Evolutionary conservation across 345 rosid genomes (phyloP), one percentile per base, ranked within the genome.

Genomic region (Mangifera indica): DNA sequence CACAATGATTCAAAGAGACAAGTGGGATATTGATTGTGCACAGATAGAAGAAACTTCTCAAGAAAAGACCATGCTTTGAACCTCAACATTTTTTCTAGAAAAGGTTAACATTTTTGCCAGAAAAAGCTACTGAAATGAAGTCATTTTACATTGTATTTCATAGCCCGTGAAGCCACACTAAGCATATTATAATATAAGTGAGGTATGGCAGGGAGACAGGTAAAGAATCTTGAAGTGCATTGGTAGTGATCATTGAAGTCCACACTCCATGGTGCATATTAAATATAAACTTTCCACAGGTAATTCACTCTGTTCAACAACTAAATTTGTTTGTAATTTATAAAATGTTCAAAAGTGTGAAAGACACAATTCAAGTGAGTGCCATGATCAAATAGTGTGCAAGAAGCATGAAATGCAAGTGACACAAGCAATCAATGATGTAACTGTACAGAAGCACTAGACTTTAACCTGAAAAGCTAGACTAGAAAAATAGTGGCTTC

Each of bases 41-140:
- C 3, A 4, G 63, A 45, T 45, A 70, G 44, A n/a, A 45, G 34
- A 69, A 32, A 42, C 54, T 57, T 69, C 32, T 69, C 21, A 29
- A 4, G 72, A 15, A 45, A 7, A 46, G 37, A 45, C 51, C 17
- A 46, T 14, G 8, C 14, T 46, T 46, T 49, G 15, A 13, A 46
- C 12, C 55, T 55, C 40, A 48, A 24, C 22, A 46, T 46, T 40
- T 29, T 29, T 48, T 65, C 69, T 48, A 48, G 53, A 14, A 49
- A 49, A 49, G 52, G 53, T 49, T 49, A 49, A 49, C 14, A 49
- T 4, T 4, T 13, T 4, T 13, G 53, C 18, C 2, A 13, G 53
- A 14, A 49, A 20, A 46, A 17, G 29, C 6, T 24, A 13, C 9
- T 5, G 37, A 24, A 48, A 13, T 25, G 12, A 5, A 13, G 18